Base-by-base conservation (phyloP, 306 rosid species). In the Erythrophleum fordii region DNA sequence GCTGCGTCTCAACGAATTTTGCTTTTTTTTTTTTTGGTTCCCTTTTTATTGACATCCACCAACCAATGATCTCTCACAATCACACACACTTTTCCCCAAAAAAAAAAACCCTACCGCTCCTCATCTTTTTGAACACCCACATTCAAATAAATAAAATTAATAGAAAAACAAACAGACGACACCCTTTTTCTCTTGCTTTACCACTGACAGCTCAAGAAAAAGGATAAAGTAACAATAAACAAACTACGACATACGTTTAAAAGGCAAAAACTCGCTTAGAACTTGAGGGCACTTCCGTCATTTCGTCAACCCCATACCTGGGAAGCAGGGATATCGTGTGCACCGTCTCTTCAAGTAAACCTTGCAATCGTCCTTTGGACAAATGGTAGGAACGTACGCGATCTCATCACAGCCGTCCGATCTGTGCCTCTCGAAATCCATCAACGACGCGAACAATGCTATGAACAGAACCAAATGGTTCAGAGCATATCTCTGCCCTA, bases 331-430 rank as follows among this genome's bases (percentile, higher is more conserved):
- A 42, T 81, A 91, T 6, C 88, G 86, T 56, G 86, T 12, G 78
- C 91, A 80, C 5, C 97, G 88, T 65, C 60, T 78, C 14, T 85
- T 87, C 3, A 95, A 37, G 28, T 46, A 88, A 8, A 95, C 92
- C 87, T 5, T 84, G 86, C 99, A 93, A 77, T 95, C 99, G 79
- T 95, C 99, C 35, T 86, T 93, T 0, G 99, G 99, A 48, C 95
- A 91, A 45, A 93, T 91, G 0, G 98, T 93, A 3, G 99, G 99
- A 0, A 89, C 91, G 23, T 86, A 95, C 0, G 76, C 62, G 45
- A 95, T 90, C 7, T 91, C 98, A 90, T 95, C 99, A 22, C 99
- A 93, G 60, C 96, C 98, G 87, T 91, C 97, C 59, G 89, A 80
- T 77, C 82, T 61, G n/a, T 88, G 90, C 77, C 99, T 83, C 87